phyloP scores from a whole-genome alignment of 768 basidiomycete genomes.

The Cyclocybe cylindracea region DNA sequence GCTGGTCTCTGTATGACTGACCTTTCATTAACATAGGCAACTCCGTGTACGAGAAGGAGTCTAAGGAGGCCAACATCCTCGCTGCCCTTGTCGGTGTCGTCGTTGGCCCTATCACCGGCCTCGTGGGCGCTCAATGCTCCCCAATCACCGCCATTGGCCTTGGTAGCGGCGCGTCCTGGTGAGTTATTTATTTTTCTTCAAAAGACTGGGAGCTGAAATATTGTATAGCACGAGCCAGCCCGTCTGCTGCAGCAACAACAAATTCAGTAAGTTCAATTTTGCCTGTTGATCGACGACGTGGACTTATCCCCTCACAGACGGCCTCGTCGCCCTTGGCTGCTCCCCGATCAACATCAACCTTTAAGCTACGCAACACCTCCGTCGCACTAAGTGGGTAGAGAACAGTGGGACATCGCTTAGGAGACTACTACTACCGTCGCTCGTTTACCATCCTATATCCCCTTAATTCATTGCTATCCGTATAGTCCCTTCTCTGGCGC shows the following conservation, averaged over 20 bases:
- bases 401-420: too few relatives aligned
- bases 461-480: too few relatives aligned
- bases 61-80: constrained; percentile 1
- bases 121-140: constrained; percentile 17
- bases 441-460: too few relatives aligned
- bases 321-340: constrained; percentile 18
- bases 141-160: constrained; percentile 19
- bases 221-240: constrained; percentile 11
- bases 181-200: neutral
- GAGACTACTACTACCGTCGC: too few relatives aligned
- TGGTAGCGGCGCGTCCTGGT: constrained; percentile 17
- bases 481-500: too few relatives aligned
- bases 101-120: constrained; percentile 10
- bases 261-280: constrained; percentile 14
- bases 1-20: neutral
- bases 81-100: constrained; percentile 12
- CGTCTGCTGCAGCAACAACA: constrained; percentile 22
- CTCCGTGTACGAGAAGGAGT: constrained; percentile 9
- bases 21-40: constrained; percentile 15
- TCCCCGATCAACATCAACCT: constrained; percentile 17
- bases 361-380: neutral
- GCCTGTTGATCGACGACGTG: neutral
- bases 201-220: neutral
- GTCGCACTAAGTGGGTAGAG: too few relatives aligned
- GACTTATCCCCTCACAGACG: constrained; percentile 5